phyloP scores from a whole-genome alignment of 1,284 basidiomycete species.

The Pseudomicrostroma phylloplanum region DNA sequence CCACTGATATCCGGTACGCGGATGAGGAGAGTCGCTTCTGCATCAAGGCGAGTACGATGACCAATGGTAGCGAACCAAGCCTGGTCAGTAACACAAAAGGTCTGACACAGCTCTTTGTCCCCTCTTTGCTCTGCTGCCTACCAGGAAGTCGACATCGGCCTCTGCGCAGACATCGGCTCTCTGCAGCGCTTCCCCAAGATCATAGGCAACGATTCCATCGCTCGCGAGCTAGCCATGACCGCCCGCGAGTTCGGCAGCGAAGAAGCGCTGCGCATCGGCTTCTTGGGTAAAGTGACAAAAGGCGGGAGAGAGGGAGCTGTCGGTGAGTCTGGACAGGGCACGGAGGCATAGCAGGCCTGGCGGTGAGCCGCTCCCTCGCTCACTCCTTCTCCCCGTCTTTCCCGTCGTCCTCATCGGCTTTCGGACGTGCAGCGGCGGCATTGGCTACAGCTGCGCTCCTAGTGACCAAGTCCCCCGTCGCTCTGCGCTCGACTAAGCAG shows the following conservation, averaged over 20 bases:
- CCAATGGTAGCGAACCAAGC: not conserved
- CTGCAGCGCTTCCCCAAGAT: conserved; percentile 78
- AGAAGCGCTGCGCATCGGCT: conserved; percentile 69
- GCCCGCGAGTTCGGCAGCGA: conserved; percentile 64
- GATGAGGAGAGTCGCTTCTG: conserved; percentile 63
- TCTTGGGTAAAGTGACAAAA: conserved; percentile 68
- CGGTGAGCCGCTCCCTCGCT: too few relatives aligned
- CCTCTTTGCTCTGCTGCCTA: too few relatives aligned
- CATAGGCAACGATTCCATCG: conserved; percentile 70
- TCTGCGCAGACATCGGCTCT: conserved; percentile 85
- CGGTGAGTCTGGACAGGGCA: conserved; percentile 18
- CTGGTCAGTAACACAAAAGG: too few relatives aligned
- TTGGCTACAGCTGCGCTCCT: conserved; percentile 65
- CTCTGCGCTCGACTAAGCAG: conserved; percentile 73
- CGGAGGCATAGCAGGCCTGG: too few relatives aligned
- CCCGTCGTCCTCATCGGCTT: not conserved
- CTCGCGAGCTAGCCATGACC: conserved; percentile 73
- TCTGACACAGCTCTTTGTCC: too few relatives aligned
- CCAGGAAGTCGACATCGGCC: conserved; percentile 77
- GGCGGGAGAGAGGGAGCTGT: conserved; percentile 61
- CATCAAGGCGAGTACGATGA: conserved; percentile 60
- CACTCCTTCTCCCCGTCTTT: not conserved
- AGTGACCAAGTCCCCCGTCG: conserved; percentile 73
- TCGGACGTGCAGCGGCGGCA: conserved; percentile 55
- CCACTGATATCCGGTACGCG: conserved; percentile 75